Percentiles rank a stretch among this genome's conserved stretches.
Evolutionary conservation across 2,329 filamentous ascomycete genomes (phyloP).

Genomic region (Coniosporium uncinatum): DNA sequence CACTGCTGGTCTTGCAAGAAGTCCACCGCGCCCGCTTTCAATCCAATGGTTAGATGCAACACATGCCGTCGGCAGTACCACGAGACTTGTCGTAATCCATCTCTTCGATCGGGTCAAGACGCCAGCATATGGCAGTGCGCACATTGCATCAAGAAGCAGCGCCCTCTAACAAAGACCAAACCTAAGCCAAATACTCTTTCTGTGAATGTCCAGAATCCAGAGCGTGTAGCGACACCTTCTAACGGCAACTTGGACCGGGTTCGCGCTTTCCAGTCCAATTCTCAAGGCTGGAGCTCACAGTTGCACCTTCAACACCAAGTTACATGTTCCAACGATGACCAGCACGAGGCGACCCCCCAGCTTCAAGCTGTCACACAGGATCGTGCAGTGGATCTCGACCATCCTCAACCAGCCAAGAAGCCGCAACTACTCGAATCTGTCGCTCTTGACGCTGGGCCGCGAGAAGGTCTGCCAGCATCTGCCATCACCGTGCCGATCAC

Average conservation of each 20-base stretch:
- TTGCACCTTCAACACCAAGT: background rate
- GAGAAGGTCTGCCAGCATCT: too few relatives aligned
- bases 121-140: background rate
- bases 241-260: background rate
- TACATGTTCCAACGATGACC: background rate
- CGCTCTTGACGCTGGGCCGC: too few relatives aligned
- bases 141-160: background rate
- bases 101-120: background rate
- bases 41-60: conserved; percentile 22
- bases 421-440: too few relatives aligned
- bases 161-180: background rate
- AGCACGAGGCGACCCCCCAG: too few relatives aligned
- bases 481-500: too few relatives aligned
- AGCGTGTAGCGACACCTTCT: background rate
- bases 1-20: conserved; percentile 22
- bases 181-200: background rate
- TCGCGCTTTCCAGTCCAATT: background rate
- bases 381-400: too few relatives aligned
- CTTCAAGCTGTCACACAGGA: too few relatives aligned
- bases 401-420: too few relatives aligned
- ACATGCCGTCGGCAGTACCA: conserved; percentile 25
- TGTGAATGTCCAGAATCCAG: background rate
- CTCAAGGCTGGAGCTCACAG: background rate
- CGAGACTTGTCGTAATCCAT: conserved; percentile 22
- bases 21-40: conserved; percentile 12